Evolutionary conservation across 768 basidiomycete genomes (phyloP).

Genomic region (Mycena capillaripes): DNA sequence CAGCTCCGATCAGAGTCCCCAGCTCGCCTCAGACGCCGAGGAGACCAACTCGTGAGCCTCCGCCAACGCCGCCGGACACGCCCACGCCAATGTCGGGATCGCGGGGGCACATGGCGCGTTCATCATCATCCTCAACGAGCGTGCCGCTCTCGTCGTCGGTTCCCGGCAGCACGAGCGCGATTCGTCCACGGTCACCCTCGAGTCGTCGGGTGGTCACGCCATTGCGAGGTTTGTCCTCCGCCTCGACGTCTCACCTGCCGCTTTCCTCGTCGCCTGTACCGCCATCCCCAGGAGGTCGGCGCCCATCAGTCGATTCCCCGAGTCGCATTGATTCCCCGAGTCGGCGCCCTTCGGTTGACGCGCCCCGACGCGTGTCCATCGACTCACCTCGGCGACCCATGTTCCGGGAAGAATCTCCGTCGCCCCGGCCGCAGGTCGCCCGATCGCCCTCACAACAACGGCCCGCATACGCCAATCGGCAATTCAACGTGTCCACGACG

Average conservation of each 20-base stretch:
- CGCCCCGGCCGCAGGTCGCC: conserved; percentile 53
- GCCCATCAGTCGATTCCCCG: conserved; percentile 54
- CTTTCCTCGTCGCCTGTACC: conserved; percentile 48
- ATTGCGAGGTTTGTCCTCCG: conserved; percentile 59
- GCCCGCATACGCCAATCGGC: conserved; percentile 64
- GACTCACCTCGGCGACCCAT: conserved; percentile 52
- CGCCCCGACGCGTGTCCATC: conserved; percentile 45
- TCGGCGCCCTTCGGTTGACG: conserved; percentile 45
- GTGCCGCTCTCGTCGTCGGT: conserved; percentile 55
- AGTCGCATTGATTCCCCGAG: conserved; percentile 37
- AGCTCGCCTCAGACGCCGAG: conserved; percentile 51
- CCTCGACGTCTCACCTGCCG: conserved; percentile 68
- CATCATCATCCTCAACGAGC: conserved; percentile 52
- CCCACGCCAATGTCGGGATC: conserved; percentile 60
- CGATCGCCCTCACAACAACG: conserved; percentile 63
- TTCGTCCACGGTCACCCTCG: conserved; percentile 59
- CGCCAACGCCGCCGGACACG: conserved; percentile 61
- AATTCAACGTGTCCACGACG: conserved; percentile 71
- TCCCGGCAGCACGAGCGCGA: conserved; percentile 56
- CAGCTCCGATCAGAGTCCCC: conserved; percentile 40
- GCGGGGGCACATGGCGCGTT: conserved; percentile 49
- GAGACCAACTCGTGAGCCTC: conserved; percentile 50
- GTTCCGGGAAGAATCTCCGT: conserved; percentile 58
- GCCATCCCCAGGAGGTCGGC: conserved; percentile 45
- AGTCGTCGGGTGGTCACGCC: conserved; percentile 56